Evolutionary conservation across 225 moss, liverwort and hornwort genomes (phyloP).

Genomic region (Physcomitrium patens): DNA sequence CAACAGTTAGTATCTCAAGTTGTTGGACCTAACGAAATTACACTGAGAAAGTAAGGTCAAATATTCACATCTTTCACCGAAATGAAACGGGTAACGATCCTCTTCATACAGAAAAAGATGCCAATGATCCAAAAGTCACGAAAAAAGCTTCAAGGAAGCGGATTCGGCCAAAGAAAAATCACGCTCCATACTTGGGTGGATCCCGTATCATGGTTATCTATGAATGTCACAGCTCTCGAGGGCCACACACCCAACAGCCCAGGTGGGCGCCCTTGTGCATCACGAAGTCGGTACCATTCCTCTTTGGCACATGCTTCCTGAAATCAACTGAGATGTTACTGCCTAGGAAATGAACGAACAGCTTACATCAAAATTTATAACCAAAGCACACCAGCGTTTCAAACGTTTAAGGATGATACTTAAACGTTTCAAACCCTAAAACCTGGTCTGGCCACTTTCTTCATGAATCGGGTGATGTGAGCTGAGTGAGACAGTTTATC

Average conservation of each 20-base stretch:
- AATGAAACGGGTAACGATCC: not conserved
- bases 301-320: constrained; percentile 84
- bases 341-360: constrained; percentile 2
- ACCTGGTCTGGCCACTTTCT: not conserved
- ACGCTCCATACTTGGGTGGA: constrained; percentile 77
- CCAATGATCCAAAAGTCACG: constrained; percentile 9
- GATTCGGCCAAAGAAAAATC: constrained; percentile 7
- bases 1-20: constrained; percentile 26
- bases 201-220: constrained; percentile 74
- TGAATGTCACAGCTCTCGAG: constrained; percentile 68
- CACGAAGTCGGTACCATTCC: constrained; percentile 66
- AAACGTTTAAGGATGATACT: not conserved
- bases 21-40: not conserved
- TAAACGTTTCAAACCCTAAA: no score
- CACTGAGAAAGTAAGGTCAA: constrained; percentile 7
- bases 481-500: not conserved
- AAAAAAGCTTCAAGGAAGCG: not conserved
- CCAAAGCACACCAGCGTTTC: constrained; percentile 10
- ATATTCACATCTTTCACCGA: not conserved
- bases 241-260: constrained; percentile 66
- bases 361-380: constrained; percentile 1
- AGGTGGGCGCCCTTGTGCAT: constrained; percentile 57
- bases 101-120: constrained; percentile 5
- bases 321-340: constrained; percentile 24
- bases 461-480: constrained; percentile 1